Conservation (phyloP, 176 grass and related monocot genomes). For the Cocos nucifera region DNA sequence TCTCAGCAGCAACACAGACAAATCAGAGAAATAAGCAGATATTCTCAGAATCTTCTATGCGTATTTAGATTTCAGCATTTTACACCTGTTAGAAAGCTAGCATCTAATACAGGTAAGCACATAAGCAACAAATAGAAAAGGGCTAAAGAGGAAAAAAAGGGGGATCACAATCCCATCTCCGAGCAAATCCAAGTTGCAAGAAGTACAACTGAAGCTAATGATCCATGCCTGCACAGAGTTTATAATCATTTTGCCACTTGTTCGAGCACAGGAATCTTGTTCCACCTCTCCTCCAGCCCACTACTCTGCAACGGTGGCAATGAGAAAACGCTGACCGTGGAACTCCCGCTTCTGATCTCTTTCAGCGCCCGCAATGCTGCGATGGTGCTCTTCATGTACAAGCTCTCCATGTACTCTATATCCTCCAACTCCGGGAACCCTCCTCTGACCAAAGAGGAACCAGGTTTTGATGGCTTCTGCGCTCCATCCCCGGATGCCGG, state of each 20-base stretch:
- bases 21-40: no score
- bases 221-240: no score
- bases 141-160: no score
- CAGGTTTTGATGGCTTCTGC: constrained; percentile 28
- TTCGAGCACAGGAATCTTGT: background rate
- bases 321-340: constrained; percentile 69
- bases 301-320: constrained; percentile 55
- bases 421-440: constrained; percentile 20
- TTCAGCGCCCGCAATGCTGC: constrained; percentile 76
- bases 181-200: no score
- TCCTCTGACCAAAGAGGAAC: background rate
- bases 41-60: no score
- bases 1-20: no score
- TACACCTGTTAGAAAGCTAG: no score
- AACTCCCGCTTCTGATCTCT: constrained; percentile 81
- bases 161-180: no score
- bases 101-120: no score
- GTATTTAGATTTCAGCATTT: no score
- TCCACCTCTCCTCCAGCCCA: constrained; percentile 28
- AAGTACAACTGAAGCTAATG: no score
- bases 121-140: no score
- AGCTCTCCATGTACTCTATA: constrained; percentile 24
- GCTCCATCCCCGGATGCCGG: constrained; percentile 36
- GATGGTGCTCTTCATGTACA: constrained; percentile 62
- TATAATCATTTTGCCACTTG: constrained; percentile 1